phyloP scores from a whole-genome alignment of 768 basidiomycete genomes.

The Mycena rebaudengoi region DNA sequence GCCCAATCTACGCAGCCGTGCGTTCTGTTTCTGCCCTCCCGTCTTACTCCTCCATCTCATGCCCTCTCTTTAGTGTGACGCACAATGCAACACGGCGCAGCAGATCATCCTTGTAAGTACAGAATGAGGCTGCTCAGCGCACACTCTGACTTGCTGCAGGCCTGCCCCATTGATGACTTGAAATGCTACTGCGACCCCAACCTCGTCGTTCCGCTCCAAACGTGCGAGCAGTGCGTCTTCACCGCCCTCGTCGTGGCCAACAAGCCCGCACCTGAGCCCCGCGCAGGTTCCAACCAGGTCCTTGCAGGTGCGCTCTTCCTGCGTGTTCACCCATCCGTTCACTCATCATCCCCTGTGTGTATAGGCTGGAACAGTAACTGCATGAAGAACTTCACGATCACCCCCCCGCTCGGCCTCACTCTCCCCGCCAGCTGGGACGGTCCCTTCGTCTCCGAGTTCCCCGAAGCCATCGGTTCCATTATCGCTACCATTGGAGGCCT shows the following conservation, averaged over 20 bases:
- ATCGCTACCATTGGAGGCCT: conserved; percentile 21
- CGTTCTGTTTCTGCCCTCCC: conserved; percentile 31
- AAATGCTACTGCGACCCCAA: conserved; percentile 62
- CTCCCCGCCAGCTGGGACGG: conserved; percentile 70
- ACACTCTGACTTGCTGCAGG: too few relatives aligned
- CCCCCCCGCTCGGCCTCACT: conserved; percentile 48
- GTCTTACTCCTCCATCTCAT: not conserved
- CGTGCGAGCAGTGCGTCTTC: conserved; percentile 78
- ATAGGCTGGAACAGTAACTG: conserved; percentile 68
- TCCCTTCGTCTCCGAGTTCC: conserved; percentile 57
- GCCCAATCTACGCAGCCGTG: conserved; percentile 38
- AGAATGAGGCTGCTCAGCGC: too few relatives aligned
- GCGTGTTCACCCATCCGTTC: not conserved
- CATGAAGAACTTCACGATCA: conserved; percentile 47
- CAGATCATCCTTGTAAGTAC: conserved; percentile 30
- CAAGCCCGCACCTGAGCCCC: conserved; percentile 55
- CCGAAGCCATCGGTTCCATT: conserved; percentile 22
- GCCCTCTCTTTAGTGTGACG: conserved; percentile 42
- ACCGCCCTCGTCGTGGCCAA: conserved; percentile 59
- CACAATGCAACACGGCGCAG: conserved; percentile 39
- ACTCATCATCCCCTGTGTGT: conserved; percentile 18
- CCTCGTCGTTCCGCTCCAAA: conserved; percentile 51
- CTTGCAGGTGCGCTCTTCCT: conserved; percentile 55
- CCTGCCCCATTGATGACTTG: conserved; percentile 53
- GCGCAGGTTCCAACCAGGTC: conserved; percentile 67